A percentile compares a stretch with the other conserved stretches of the same genome.
Conservation (phyloP, 2,329 filamentous ascomycete species). For the Sarocladium brachiariae region DNA sequence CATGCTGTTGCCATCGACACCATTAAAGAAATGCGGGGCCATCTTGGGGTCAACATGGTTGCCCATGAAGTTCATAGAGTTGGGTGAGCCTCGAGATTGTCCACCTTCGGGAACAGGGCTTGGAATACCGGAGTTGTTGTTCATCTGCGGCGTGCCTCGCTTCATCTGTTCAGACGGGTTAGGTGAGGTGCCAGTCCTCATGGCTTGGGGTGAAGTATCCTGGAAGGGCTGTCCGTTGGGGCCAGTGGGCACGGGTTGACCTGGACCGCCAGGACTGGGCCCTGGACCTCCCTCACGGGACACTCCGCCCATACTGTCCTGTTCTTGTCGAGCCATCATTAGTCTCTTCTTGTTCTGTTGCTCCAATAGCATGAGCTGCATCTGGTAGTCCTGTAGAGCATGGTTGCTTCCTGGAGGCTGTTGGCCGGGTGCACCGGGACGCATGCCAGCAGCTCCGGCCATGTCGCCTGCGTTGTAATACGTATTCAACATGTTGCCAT, state of each 20-base stretch:
- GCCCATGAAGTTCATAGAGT: constrained; percentile 56
- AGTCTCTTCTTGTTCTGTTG: constrained; percentile 74
- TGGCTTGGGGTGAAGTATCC: constrained; percentile 63
- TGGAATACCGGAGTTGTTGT: constrained; percentile 54
- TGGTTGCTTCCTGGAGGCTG: constrained; percentile 58
- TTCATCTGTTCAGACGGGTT: constrained; percentile 76
- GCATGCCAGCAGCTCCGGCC: constrained; percentile 50
- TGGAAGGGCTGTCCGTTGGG: constrained; percentile 59
- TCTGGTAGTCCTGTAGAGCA: constrained; percentile 72
- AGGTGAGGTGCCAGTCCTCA: constrained; percentile 64
- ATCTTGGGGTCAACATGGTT: constrained; percentile 57
- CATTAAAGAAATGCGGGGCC: constrained; percentile 54
- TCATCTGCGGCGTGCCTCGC: constrained; percentile 68
- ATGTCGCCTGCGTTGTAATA: constrained; percentile 59
- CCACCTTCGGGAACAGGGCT: constrained; percentile 65
- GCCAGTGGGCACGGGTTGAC: constrained; percentile 37
- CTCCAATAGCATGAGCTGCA: constrained; percentile 75
- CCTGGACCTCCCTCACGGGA: constrained; percentile 42
- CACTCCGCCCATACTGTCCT: constrained; percentile 50
- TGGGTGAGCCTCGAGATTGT: constrained; percentile 60
- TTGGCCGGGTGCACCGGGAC: constrained; percentile 43
- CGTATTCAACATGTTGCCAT: constrained; percentile 48
- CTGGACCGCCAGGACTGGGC: constrained; percentile 46
- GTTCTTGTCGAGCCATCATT: constrained; percentile 72
- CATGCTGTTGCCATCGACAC: constrained; percentile 50